Evolutionary conservation across 2,329 filamentous ascomycete species (phyloP).

Genomic region (Orbilia quercus): DNA sequence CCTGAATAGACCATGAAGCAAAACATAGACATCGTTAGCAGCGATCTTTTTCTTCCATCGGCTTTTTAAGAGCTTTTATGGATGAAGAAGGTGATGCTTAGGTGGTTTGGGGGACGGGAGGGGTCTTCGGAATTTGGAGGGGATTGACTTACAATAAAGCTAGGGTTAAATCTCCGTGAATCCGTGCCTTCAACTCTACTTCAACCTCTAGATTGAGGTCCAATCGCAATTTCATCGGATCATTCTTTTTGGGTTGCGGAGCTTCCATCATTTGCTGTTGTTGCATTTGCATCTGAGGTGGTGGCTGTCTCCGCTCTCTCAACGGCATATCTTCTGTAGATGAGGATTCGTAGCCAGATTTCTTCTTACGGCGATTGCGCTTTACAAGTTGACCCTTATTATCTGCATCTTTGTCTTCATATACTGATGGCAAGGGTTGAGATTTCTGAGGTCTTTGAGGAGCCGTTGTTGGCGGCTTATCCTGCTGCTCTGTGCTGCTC

Average conservation of each 20-base stretch:
- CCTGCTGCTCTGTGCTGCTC: constrained; percentile 26
- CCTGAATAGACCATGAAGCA: constrained; percentile 14
- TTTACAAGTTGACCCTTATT: constrained; percentile 50
- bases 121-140: not conserved
- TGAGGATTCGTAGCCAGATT: constrained; percentile 58
- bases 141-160: constrained; percentile 59
- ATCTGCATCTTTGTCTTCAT: constrained; percentile 27
- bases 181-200: constrained; percentile 60
- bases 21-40: constrained; percentile 31
- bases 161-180: constrained; percentile 61
- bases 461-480: constrained; percentile 27
- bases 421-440: constrained; percentile 23
- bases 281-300: constrained; percentile 62
- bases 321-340: constrained; percentile 58
- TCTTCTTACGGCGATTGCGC: constrained; percentile 56
- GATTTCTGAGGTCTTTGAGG: constrained; percentile 22
- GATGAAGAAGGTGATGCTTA: constrained; percentile 45
- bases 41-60: constrained; percentile 44
- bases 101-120: not conserved
- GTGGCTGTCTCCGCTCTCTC: constrained; percentile 58
- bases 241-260: constrained; percentile 56
- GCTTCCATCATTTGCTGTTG: constrained; percentile 61
- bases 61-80: constrained; percentile 25
- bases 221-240: constrained; percentile 58
- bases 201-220: constrained; percentile 61